Evolutionary conservation across 139 green algal species (phyloP).

Genomic region (Chlorella sp.): DNA sequence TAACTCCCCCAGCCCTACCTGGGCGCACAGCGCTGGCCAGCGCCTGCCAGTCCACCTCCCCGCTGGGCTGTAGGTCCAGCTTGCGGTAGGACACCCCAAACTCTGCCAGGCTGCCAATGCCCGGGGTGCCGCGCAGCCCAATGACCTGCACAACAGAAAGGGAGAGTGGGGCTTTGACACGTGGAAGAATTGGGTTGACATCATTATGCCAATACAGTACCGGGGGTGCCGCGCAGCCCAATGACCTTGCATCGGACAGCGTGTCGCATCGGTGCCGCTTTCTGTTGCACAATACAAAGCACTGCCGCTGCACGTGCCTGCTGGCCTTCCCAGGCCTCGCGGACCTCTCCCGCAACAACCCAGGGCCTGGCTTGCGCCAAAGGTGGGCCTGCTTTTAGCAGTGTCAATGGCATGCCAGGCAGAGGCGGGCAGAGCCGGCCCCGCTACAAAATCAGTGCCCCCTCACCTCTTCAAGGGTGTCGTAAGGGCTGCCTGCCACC

Average conservation of each 20-base stretch:
- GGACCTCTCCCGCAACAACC: no score
- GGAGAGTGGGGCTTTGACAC: no score
- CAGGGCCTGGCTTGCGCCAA: no score
- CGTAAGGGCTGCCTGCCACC: constrained; percentile 83
- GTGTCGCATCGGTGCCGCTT: no score
- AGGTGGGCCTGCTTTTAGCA: no score
- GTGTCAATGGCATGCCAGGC: neutral
- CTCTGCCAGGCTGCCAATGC: constrained; percentile 84
- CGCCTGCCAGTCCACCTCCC: constrained; percentile 76
- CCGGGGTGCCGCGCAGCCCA: constrained; percentile 74
- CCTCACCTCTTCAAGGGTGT: constrained; percentile 96
- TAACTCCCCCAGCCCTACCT: constrained; percentile 55
- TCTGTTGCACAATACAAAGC: neutral
- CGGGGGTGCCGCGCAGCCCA: no score
- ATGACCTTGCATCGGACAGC: no score
- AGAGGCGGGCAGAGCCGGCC: neutral
- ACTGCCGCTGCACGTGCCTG: no score
- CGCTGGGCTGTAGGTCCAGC: constrained; percentile 62
- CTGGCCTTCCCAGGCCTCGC: no score
- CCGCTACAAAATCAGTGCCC: neutral
- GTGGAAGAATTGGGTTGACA: no score
- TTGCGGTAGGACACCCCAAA: constrained; percentile 89
- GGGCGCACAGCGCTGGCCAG: constrained; percentile 70
- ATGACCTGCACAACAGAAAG: constrained; percentile 64
- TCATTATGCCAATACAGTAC: no score